These are phyloP conservation scores for Eucalyptus caleyi DNA, from an alignment of 345 rosid species.

Conservation along the genomic window DNA sequence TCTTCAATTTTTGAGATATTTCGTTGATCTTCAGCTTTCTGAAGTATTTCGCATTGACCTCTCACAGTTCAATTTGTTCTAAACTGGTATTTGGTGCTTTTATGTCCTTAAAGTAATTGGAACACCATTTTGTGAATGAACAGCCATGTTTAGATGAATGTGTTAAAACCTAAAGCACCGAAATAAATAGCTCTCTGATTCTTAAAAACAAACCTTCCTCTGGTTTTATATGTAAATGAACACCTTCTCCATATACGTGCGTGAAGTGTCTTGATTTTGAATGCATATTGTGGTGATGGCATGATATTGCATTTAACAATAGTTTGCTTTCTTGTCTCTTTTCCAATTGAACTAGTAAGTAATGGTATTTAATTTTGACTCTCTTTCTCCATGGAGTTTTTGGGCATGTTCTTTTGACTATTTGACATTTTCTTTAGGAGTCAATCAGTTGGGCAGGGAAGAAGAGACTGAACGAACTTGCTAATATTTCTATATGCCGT, in stretches of 20 bases:
- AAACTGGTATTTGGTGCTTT: background rate
- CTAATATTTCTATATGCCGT: background rate
- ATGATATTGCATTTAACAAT: background rate
- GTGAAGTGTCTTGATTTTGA: background rate
- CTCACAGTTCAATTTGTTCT: background rate
- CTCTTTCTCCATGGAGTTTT: background rate
- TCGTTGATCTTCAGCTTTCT: background rate
- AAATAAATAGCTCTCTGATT: background rate
- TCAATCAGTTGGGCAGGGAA: background rate
- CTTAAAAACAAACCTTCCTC: background rate
- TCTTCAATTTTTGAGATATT: background rate
- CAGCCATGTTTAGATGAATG: background rate
- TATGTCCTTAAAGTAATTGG: background rate
- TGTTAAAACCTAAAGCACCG: background rate
- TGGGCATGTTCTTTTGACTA: background rate
- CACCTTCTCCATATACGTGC: background rate
- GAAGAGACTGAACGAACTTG: background rate
- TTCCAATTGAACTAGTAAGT: background rate
- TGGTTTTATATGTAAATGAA: background rate
- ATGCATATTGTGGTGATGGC: background rate
- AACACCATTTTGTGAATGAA: background rate
- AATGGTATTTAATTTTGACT: background rate
- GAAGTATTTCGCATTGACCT: background rate
- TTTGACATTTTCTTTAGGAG: background rate
- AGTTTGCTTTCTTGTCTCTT: background rate